Conservation (phyloP, 306 rosid species). For the Trifolium pratense region DNA sequence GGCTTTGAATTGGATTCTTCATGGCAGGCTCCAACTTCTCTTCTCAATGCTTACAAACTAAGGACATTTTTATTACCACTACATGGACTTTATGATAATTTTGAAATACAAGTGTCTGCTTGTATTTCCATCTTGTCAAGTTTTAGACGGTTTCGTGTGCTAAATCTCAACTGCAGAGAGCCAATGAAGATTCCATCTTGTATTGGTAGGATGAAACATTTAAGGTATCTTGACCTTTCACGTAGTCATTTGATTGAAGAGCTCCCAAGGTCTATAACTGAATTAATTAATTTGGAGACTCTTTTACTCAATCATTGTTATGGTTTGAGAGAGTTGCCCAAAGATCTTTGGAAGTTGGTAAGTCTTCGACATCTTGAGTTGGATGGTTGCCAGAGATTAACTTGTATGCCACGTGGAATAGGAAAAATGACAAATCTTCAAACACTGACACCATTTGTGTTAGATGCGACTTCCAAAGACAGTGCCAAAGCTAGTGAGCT, state of each 20-base stretch:
- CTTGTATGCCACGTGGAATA: slow-evolving; percentile 1
- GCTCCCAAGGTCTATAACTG: slow-evolving; percentile 5
- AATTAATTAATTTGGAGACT: neutral
- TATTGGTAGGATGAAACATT: neutral
- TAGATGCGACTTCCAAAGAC: neutral
- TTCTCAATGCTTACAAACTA: neutral
- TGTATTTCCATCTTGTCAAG: neutral
- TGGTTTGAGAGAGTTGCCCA: neutral
- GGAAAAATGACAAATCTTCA: slow-evolving; percentile 26
- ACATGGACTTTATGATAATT: accelerated
- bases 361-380: slow-evolving; percentile 25
- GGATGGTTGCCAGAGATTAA: accelerated
- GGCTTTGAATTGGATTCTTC: neutral
- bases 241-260: accelerated
- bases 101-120: neutral
- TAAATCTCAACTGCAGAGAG: neutral
- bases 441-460: neutral
- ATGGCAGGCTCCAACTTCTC: neutral
- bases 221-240: slow-evolving; percentile 15
- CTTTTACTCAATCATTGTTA: neutral
- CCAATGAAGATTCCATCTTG: neutral
- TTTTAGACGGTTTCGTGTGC: neutral
- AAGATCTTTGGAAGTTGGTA: neutral
- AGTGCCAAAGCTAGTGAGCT: neutral
- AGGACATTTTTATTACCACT: slow-evolving; percentile 9